Conservation (phyloP, 305 asterid genomes). For the Petunia hybrid region DNA sequence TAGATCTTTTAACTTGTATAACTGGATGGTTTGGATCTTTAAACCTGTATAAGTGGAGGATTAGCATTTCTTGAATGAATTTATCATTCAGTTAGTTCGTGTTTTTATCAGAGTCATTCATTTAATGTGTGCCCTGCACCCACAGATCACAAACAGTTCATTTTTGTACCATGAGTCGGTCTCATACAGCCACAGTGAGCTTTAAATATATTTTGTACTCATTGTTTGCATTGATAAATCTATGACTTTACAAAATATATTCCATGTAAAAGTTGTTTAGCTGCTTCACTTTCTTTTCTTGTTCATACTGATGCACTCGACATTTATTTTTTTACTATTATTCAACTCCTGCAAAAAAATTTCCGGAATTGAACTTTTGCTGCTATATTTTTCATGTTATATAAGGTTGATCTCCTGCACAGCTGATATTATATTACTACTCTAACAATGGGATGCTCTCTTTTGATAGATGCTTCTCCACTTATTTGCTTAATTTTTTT, state of each 20-base stretch:
- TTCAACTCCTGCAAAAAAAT: not conserved
- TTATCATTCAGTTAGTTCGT: not conserved
- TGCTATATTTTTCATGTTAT: not conserved
- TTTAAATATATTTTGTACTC: not conserved
- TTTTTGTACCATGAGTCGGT: not conserved
- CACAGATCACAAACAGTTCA: not conserved
- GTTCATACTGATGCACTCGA: not conserved
- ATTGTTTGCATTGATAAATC: not conserved
- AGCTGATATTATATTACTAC: not conserved
- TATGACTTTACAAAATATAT: not conserved
- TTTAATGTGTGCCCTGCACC: not conserved
- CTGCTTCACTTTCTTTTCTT: not conserved
- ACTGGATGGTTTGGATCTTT: not conserved
- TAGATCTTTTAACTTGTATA: not conserved
- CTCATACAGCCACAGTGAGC: not conserved
- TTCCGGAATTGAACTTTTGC: not conserved
- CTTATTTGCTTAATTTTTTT: not conserved
- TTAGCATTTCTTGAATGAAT: not conserved
- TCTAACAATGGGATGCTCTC: not conserved
- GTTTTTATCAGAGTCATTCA: not conserved
- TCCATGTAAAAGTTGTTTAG: not conserved
- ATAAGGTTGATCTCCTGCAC: not conserved
- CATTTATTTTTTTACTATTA: not conserved
- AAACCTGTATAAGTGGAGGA: constrained; percentile 1
- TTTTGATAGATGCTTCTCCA: not conserved